Evolutionary conservation across 768 basidiomycete species (phyloP).

Genomic region (Chlorophyllum brunneum): DNA sequence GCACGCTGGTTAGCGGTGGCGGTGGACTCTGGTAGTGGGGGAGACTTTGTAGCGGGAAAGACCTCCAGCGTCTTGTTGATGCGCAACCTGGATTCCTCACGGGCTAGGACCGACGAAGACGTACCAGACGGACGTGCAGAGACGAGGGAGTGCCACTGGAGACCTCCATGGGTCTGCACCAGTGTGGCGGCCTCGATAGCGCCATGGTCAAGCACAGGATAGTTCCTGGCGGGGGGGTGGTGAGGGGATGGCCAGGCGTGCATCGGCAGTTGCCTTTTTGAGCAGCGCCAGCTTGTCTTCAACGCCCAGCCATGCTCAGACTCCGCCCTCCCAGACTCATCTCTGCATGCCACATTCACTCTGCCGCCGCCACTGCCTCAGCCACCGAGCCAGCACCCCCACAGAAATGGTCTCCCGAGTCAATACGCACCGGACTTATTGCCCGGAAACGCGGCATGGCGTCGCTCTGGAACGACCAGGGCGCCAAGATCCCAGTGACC

Average conservation of each 20-base stretch:
- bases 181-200: constrained; percentile 55
- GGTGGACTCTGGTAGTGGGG: constrained; percentile 24
- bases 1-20: constrained; percentile 44
- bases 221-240: constrained; percentile 31
- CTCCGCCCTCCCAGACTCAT: constrained; percentile 34
- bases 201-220: constrained; percentile 58
- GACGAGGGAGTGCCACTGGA: constrained; percentile 51
- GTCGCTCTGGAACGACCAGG: constrained; percentile 87
- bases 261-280: constrained; percentile 39
- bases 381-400: constrained; percentile 20
- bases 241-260: constrained; percentile 65
- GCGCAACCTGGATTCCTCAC: constrained; percentile 6
- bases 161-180: constrained; percentile 33
- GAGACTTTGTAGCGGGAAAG: constrained; percentile 56
- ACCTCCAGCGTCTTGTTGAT: constrained; percentile 30
- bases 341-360: constrained; percentile 39
- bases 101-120: neutral
- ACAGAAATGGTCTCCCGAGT: constrained; percentile 77
- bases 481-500: constrained; percentile 85
- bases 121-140: constrained; percentile 11
- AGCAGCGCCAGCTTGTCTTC: constrained; percentile 8
- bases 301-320: constrained; percentile 42
- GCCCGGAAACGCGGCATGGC: constrained; percentile 97
- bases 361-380: constrained; percentile 28
- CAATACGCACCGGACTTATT: constrained; percentile 87